phyloP scores from a whole-genome alignment of 2,329 filamentous ascomycete species.

The Aureobasidium vineae region DNA sequence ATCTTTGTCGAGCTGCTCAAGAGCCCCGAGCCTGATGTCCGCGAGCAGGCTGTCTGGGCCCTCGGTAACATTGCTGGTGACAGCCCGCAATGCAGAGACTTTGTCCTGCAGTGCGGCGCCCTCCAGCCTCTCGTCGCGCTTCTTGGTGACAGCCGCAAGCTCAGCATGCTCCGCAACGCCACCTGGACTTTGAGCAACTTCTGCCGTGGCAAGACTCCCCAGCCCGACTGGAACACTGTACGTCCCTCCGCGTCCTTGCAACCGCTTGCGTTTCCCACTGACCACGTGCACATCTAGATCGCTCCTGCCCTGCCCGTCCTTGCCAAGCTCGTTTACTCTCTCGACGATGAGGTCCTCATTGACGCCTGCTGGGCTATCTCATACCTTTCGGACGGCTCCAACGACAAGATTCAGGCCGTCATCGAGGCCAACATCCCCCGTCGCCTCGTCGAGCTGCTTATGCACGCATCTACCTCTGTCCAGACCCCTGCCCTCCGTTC shows the following conservation, averaged over 20 bases:
- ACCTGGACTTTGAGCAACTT: constrained; percentile 99
- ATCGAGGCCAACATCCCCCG: constrained; percentile 98
- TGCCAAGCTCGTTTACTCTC: constrained; percentile 95
- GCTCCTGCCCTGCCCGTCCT: constrained; percentile 91
- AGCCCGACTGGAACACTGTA: constrained; percentile 96
- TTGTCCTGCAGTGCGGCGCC: constrained; percentile 86
- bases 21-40: constrained; percentile 95
- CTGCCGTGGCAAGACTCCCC: constrained; percentile 98
- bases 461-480: constrained; percentile 97
- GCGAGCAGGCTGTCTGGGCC: constrained; percentile 98
- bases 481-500: constrained; percentile 96
- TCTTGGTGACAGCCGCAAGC: constrained; percentile 94
- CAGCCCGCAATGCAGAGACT: constrained; percentile 95
- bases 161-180: constrained; percentile 98
- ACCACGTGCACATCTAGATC: constrained; percentile 60
- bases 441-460: constrained; percentile 91
- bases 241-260: constrained; percentile 44
- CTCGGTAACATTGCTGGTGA: constrained; percentile 98
- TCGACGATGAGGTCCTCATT: constrained; percentile 97
- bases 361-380: constrained; percentile 99
- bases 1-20: constrained; percentile 96
- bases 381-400: constrained; percentile 94
- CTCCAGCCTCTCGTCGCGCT: constrained; percentile 85
- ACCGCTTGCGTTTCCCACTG: constrained; percentile 14
- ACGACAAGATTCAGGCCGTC: constrained; percentile 99